These are phyloP conservation scores for Fusarium agapanthi DNA, from an alignment of 2,329 filamentous ascomycete species.

Conservation along the genomic window DNA sequence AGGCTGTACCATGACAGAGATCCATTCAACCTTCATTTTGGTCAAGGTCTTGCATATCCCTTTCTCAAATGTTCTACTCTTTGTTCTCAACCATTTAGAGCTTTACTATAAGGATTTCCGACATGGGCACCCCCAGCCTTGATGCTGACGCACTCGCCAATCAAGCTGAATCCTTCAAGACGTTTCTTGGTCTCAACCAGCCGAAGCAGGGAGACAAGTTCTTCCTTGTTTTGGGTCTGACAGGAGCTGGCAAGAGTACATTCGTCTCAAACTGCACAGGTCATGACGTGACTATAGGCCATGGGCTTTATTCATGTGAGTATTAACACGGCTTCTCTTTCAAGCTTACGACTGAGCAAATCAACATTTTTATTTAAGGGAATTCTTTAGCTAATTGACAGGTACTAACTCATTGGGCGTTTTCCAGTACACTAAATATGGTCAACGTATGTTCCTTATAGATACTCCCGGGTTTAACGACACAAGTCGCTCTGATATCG, in stretches of 20 bases:
- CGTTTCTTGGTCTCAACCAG: background rate
- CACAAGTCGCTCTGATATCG: conserved; percentile 11
- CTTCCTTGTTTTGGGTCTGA: conserved; percentile 7
- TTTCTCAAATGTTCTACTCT: background rate
- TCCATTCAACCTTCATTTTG: background rate
- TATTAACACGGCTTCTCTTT: no score
- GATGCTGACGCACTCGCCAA: background rate
- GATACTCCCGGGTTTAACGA: conserved; percentile 25
- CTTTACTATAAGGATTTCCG: no score
- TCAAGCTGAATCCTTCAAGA: background rate
- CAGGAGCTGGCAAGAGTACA: conserved; percentile 18
- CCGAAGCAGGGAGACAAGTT: background rate
- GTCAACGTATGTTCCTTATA: conserved; percentile 8
- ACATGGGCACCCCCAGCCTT: background rate
- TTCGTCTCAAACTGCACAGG: conserved; percentile 7
- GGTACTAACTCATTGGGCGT: conserved; percentile 1
- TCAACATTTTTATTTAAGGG: no score
- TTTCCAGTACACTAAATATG: background rate
- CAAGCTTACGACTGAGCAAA: no score
- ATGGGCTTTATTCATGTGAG: conserved; percentile 15
- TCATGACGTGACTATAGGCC: background rate
- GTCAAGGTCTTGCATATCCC: background rate
- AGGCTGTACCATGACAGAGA: no score
- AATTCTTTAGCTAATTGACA: background rate
- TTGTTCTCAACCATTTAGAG: no score